phyloP scores from a whole-genome alignment of 345 rosid species.

The Angophora floribunda region DNA sequence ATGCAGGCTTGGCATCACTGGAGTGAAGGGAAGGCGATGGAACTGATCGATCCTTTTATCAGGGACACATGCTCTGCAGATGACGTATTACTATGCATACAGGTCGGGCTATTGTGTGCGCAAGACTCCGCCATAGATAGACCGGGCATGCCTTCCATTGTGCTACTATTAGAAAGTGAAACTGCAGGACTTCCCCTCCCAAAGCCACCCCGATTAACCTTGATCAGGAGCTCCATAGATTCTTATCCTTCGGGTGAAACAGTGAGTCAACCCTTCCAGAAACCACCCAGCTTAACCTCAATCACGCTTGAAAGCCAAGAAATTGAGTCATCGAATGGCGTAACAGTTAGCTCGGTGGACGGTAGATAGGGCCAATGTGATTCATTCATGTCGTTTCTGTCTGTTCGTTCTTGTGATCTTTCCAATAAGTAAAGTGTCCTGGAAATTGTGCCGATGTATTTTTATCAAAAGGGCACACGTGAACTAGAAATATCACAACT shows the following conservation, averaged over 20 bases:
- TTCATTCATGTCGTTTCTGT: neutral
- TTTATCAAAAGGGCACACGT: neutral
- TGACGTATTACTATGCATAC: conserved; percentile 60
- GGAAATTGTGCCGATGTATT: neutral
- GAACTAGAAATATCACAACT: neutral
- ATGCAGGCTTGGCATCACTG: conserved; percentile 75
- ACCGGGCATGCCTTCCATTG: conserved; percentile 60
- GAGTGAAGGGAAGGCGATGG: conserved; percentile 49
- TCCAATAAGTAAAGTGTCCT: neutral
- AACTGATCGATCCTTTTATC: conserved; percentile 47
- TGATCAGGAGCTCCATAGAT: conserved; percentile 33
- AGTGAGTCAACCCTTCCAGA: neutral
- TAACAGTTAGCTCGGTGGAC: neutral
- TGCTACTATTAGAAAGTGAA: conserved; percentile 62
- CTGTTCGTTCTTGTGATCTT: neutral
- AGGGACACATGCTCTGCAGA: conserved; percentile 18
- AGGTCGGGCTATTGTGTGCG: conserved; percentile 74
- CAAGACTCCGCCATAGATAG: conserved; percentile 62
- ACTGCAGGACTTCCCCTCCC: conserved; percentile 42
- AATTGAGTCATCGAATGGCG: neutral
- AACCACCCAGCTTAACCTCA: neutral
- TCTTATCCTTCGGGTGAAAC: neutral
- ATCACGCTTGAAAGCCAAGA: neutral
- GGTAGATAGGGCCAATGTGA: neutral
- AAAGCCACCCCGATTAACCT: conserved; percentile 48